Evolutionary conservation across 176 grass and related monocot genomes (phyloP).

Genomic region (Aechmea fasciata): DNA sequence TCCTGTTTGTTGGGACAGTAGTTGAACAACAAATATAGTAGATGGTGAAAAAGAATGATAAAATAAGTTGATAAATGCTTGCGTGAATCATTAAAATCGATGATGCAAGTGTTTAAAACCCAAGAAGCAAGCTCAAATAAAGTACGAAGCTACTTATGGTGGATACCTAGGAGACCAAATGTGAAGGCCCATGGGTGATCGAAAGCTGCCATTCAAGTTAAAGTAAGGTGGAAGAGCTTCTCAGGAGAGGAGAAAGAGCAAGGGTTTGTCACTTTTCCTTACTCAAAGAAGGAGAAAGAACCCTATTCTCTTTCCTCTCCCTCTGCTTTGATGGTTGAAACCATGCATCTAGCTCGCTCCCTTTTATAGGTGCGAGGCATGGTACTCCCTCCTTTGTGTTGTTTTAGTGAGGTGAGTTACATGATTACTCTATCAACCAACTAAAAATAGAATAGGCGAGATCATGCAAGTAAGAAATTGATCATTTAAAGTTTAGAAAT

Average conservation of each 20-base stretch:
- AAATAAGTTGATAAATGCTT: neutral
- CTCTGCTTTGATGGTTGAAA: neutral
- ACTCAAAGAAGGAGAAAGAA: slow-evolving; percentile 12
- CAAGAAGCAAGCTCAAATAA: neutral
- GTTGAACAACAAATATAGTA: neutral
- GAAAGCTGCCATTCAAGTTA: slow-evolving; percentile 22
- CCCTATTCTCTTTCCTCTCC: neutral
- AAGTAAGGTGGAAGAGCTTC: slow-evolving; percentile 17
- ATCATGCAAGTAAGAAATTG: neutral
- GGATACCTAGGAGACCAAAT: slow-evolving; percentile 68
- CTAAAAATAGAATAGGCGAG: neutral
- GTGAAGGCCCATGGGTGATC: slow-evolving; percentile 52
- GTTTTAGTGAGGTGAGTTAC: neutral
- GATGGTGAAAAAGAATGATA: neutral
- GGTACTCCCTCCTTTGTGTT: neutral
- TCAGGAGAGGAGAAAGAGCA: slow-evolving; percentile 15
- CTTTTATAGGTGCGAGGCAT: slow-evolving; percentile 18
- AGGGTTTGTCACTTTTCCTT: slow-evolving; percentile 21
- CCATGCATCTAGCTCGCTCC: slow-evolving; percentile 5
- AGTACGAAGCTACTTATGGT: neutral
- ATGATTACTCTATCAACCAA: neutral
- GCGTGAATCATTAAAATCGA: neutral
- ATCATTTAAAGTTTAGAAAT: neutral
- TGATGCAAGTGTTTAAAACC: no score
- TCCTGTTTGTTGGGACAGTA: neutral